Evolutionary conservation across 2,329 filamentous ascomycete species (phyloP), one percentile per base, ranked within the genome.

Genomic region (Penicillium brevicompactum): DNA sequence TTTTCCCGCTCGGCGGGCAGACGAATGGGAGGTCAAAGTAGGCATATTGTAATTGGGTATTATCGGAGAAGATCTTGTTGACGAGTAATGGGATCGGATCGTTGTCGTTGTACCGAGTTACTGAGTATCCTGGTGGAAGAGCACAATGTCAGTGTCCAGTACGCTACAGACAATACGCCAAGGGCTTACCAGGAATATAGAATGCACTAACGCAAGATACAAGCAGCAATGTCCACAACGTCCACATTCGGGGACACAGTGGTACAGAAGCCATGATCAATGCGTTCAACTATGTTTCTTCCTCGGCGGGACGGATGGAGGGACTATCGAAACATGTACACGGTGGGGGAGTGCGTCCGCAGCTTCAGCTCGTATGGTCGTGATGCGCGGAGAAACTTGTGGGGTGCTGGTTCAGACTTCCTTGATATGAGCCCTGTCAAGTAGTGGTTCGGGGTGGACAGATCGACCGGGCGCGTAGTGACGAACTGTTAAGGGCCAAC

Each of bases 21-120:
- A 93, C 89, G 71, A 95, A 96, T 7, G 91, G 91, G 1, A 95
- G 85, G 65, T 94, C 89, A 71, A 88, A 90, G 78, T 93, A 96
- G 63, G 91, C 91, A 83, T 92, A 95, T 73, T 95, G 91, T n/a
- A 96, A 79, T 71, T 94, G 88, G 7, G 90, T 94, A 67, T 90
- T 87, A 75, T 95, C 91, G 52, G 91, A 95, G 74, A 92, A 95
- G 66, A 92, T 87, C 74, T 96, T 96, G 78, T 96, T 96, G 61
- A 94, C 89, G 53, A 93, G 86, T n/a, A 96, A 80, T 1, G 91
- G 91, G 38, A 96, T 88, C 10, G 85, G 80, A 64, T 95, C 89
- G 71, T 85, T 84, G 60, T 92, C 84, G 62, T 82, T 82, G 71
- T 95, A 95, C 68, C 85, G 91, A 69, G 87, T 89, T 68, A 92